These are phyloP conservation scores for Hymenoscyphus salicellus DNA, from an alignment of 2,329 filamentous ascomycete genomes.

Conservation along the genomic window DNA sequence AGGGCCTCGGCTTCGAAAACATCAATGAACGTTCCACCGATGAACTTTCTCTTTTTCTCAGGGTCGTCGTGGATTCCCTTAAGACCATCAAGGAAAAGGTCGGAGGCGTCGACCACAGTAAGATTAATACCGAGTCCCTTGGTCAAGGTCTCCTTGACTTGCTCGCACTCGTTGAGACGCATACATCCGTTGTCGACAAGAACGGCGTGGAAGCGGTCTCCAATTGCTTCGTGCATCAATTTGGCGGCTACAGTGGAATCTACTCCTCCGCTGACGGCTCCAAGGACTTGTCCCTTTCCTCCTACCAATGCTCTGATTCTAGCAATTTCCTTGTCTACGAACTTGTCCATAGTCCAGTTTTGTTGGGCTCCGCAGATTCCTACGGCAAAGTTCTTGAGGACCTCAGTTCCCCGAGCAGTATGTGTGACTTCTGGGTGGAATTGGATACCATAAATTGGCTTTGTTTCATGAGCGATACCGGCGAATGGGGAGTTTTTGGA, in stretches of 20 bases:
- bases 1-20: slow-evolving; percentile 78
- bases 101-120: slow-evolving; percentile 75
- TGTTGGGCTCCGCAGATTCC: slow-evolving; percentile 73
- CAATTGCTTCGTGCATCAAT: slow-evolving; percentile 83
- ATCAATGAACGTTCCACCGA: slow-evolving; percentile 75
- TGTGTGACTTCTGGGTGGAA: slow-evolving; percentile 74
- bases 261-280: slow-evolving; percentile 78
- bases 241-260: slow-evolving; percentile 85
- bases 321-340: slow-evolving; percentile 74
- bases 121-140: slow-evolving; percentile 85
- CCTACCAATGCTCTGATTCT: slow-evolving; percentile 82
- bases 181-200: slow-evolving; percentile 84
- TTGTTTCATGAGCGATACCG: slow-evolving; percentile 68
- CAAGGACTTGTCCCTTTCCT: slow-evolving; percentile 73
- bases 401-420: slow-evolving; percentile 63
- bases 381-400: slow-evolving; percentile 81
- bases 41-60: slow-evolving; percentile 88
- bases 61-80: slow-evolving; percentile 72
- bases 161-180: slow-evolving; percentile 77
- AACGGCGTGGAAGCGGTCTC: slow-evolving; percentile 75
- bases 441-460: slow-evolving; percentile 75
- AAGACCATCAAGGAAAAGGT: slow-evolving; percentile 74
- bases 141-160: slow-evolving; percentile 76
- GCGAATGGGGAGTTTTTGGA: slow-evolving; percentile 77
- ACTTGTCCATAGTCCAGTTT: slow-evolving; percentile 84